Conservation (phyloP, 1,284 basidiomycete species). For the Vanrija pseudolonga region DNA sequence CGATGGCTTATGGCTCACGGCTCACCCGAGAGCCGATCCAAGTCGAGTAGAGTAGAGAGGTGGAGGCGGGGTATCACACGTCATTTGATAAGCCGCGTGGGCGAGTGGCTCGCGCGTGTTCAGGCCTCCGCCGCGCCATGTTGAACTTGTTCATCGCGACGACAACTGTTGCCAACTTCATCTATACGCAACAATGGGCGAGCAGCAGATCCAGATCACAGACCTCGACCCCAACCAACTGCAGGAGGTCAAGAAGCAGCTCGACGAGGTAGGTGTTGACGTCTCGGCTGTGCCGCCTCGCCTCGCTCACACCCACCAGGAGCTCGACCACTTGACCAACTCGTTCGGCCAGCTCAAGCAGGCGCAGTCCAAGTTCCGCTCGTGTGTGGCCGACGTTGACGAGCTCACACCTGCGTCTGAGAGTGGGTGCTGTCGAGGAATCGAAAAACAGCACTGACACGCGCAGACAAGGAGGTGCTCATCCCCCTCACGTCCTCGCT, state of each 20-base stretch:
- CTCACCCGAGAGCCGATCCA: too few relatives aligned
- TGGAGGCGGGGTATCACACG: conserved; percentile 5
- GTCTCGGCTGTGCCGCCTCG: not conserved
- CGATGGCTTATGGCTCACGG: too few relatives aligned
- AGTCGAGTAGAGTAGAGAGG: too few relatives aligned
- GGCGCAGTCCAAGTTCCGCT: conserved; percentile 87
- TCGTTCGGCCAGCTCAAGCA: conserved; percentile 90
- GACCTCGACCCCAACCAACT: conserved; percentile 80
- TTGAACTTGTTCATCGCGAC: not conserved
- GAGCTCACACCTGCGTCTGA: conserved; percentile 71
- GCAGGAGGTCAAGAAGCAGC: conserved; percentile 76
- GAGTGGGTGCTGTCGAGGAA: conserved; percentile 53
- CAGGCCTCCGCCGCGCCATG: not conserved
- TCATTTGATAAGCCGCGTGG: conserved; percentile 2
- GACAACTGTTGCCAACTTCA: not conserved
- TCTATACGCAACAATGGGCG: conserved; percentile 41
- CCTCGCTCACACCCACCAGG: conserved; percentile 54
- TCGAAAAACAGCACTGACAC: not conserved
- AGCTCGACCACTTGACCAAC: conserved; percentile 83
- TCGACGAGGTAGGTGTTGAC: conserved; percentile 70
- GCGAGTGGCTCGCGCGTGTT: not conserved
- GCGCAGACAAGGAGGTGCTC: conserved; percentile 74
- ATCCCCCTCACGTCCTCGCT: conserved; percentile 91
- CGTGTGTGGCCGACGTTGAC: conserved; percentile 74
- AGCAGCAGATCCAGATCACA: conserved; percentile 69